These are phyloP conservation scores for Thoreauomyces humboldtii DNA, from an alignment of 192 early-diverging fungal species.

Conservation along the genomic window DNA sequence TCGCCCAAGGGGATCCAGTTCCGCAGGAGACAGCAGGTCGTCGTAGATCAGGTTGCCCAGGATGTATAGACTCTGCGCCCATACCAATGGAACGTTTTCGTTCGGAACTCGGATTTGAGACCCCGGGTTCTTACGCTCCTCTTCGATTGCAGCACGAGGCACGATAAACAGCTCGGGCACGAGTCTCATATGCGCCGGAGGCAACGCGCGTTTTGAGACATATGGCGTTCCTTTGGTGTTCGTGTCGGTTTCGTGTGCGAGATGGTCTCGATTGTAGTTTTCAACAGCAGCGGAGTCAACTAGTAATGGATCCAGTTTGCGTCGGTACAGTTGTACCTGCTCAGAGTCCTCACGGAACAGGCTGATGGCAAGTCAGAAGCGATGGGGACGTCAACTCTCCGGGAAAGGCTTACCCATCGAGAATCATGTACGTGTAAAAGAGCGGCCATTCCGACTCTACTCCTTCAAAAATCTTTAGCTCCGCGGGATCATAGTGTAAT, in stretches of 20 bases:
- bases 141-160: constrained; percentile 66
- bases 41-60: constrained; percentile 76
- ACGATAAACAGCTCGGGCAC: constrained; percentile 79
- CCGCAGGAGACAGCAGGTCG: constrained; percentile 69
- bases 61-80: constrained; percentile 81
- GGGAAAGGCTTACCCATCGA: constrained; percentile 56
- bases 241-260: constrained; percentile 12
- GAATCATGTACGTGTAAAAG: constrained; percentile 84
- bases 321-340: constrained; percentile 68
- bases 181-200: constrained; percentile 32
- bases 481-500: constrained; percentile 77
- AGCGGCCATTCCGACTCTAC: constrained; percentile 90
- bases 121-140: constrained; percentile 66
- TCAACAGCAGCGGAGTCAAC: constrained; percentile 65
- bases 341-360: constrained; percentile 65
- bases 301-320: constrained; percentile 64
- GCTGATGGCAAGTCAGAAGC: not conserved
- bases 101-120: constrained; percentile 71
- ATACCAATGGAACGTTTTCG: constrained; percentile 84
- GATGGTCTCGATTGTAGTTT: constrained; percentile 39
- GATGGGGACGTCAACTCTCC: not conserved
- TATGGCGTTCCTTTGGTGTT: not conserved
- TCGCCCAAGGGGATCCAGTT: constrained; percentile 80
- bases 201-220: constrained; percentile 15
- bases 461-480: constrained; percentile 78